phyloP scores from a whole-genome alignment of 2,329 filamentous ascomycete species.

The Neonectria neomacrospora region DNA sequence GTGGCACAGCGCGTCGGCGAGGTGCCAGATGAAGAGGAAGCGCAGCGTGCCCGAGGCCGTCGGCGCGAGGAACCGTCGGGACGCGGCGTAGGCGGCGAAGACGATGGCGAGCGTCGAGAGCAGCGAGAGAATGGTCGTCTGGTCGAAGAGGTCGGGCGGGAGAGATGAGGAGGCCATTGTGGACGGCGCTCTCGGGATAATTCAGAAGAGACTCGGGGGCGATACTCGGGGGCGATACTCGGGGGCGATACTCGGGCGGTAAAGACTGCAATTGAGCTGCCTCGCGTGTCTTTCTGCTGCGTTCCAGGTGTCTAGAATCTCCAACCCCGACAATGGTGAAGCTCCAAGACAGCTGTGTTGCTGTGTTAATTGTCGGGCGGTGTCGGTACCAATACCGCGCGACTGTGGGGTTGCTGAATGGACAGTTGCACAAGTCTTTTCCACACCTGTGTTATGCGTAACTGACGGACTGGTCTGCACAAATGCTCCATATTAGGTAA shows the following conservation, averaged over 20 bases:
- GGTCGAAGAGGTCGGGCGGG: conserved; percentile 68
- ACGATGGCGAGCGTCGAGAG: conserved; percentile 64
- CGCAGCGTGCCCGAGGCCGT: conserved; percentile 68
- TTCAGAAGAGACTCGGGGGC: no score
- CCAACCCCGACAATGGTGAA: neutral
- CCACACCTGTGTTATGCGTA: neutral
- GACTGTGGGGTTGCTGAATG: neutral
- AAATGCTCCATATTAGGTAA: no score
- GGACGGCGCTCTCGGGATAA: neutral
- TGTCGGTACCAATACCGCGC: neutral
- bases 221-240: no score
- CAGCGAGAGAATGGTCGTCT: conserved; percentile 69
- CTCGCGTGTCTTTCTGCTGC: neutral
- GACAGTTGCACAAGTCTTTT: neutral
- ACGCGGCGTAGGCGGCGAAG: conserved; percentile 60
- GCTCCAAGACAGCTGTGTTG: neutral
- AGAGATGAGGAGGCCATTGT: conserved; percentile 47
- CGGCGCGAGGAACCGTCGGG: conserved; percentile 59
- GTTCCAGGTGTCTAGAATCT: neutral
- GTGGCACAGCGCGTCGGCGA: conserved; percentile 92
- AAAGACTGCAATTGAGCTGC: neutral
- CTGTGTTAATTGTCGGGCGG: neutral
- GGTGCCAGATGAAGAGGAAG: conserved; percentile 92
- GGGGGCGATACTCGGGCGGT: neutral
- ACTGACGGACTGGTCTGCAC: no score